Conservation (phyloP, 2,329 filamentous ascomycete genomes). For the Dactylellina drechsleri region DNA sequence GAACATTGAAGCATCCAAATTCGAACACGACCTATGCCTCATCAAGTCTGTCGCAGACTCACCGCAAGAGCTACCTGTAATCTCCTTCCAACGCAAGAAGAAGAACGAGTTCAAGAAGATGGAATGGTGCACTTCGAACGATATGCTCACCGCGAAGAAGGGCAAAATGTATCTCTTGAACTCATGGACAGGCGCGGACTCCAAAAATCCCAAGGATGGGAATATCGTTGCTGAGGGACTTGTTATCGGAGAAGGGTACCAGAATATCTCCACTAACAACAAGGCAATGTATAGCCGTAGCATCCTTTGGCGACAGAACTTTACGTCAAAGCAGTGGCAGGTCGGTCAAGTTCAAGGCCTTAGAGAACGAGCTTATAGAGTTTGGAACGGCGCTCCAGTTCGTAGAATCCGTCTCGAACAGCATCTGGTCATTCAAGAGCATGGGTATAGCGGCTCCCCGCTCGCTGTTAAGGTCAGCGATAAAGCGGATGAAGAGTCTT, state of each 20-base stretch:
- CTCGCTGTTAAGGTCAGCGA: constrained; percentile 48
- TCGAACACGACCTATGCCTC: constrained; percentile 40
- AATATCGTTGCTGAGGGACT: constrained; percentile 48
- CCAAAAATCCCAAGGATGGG: constrained; percentile 49
- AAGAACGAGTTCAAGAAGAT: constrained; percentile 50
- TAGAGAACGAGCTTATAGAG: constrained; percentile 37
- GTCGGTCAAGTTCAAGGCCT: constrained; percentile 42
- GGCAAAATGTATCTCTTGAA: constrained; percentile 52
- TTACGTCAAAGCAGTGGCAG: constrained; percentile 51
- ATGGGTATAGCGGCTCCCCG: constrained; percentile 47
- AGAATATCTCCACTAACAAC: constrained; percentile 39
- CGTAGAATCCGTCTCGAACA: constrained; percentile 35
- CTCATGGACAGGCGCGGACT: constrained; percentile 42
- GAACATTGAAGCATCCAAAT: constrained; percentile 40
- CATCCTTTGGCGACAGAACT: constrained; percentile 50
- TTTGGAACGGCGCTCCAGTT: constrained; percentile 44
- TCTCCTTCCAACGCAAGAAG: constrained; percentile 49
- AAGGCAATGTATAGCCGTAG: constrained; percentile 52
- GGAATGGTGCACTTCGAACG: constrained; percentile 49
- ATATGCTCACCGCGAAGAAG: constrained; percentile 26
- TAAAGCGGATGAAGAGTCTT: constrained; percentile 26
- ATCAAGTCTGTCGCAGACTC: constrained; percentile 36
- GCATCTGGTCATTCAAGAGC: constrained; percentile 47
- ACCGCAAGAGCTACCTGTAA: constrained; percentile 37
- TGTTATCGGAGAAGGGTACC: constrained; percentile 46